Percentiles rank a stretch among this genome's conserved stretches.
Conservation (phyloP, 805 yeast genomes). For the Grigorovia yakushimaensis region DNA sequence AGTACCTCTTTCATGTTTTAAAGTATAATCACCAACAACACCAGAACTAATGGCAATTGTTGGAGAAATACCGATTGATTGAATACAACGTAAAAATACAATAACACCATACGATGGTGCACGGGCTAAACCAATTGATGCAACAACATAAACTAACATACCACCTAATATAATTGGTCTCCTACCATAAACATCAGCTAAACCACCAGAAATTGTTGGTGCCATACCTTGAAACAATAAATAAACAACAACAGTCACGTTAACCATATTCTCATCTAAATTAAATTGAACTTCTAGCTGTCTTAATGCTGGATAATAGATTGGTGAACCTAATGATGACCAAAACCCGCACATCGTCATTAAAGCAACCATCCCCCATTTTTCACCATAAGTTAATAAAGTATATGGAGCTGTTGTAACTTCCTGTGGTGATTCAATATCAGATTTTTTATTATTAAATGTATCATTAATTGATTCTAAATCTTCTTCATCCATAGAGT, state of each 20-base stretch:
- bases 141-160: constrained; percentile 43
- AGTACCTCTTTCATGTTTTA: constrained; percentile 56
- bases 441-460: constrained; percentile 2
- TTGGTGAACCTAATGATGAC: constrained; percentile 68
- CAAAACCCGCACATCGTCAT: constrained; percentile 38
- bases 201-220: constrained; percentile 56
- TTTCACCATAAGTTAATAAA: constrained; percentile 16
- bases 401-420: constrained; percentile 16
- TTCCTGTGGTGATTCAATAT: neutral
- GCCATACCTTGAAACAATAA: constrained; percentile 64
- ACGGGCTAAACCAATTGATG: constrained; percentile 59
- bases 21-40: constrained; percentile 61
- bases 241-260: constrained; percentile 67
- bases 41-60: constrained; percentile 61
- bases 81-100: constrained; percentile 54
- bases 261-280: constrained; percentile 46
- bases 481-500: constrained; percentile 4
- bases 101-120: constrained; percentile 49
- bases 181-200: constrained; percentile 65
- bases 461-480: neutral
- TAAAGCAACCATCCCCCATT: constrained; percentile 26
- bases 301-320: constrained; percentile 71
- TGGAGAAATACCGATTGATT: constrained; percentile 68
- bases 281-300: constrained; percentile 44
- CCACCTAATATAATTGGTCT: constrained; percentile 57